phyloP scores from a whole-genome alignment of 2,329 filamentous ascomycete genomes.

The Ceratocystis cacaofunesta region DNA sequence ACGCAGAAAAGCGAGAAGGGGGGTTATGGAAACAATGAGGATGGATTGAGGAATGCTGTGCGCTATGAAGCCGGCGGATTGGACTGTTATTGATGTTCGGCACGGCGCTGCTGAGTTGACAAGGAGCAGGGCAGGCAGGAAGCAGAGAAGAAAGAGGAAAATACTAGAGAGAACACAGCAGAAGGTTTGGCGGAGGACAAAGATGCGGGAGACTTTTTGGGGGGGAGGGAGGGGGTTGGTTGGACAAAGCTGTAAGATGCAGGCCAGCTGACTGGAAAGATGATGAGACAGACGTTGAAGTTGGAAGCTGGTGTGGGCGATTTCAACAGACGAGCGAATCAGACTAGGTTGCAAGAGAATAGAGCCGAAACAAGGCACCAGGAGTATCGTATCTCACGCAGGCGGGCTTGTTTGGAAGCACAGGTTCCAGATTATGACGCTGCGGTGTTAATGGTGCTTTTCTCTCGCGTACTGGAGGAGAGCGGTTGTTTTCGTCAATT shows the following conservation, averaged over 20 bases:
- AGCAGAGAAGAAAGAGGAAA: neutral
- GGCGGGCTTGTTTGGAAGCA: neutral
- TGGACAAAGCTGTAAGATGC: neutral
- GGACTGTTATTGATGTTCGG: no score
- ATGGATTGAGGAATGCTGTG: neutral
- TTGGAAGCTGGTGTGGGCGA: neutral
- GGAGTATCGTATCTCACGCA: neutral
- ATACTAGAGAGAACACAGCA: neutral
- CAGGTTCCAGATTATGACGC: neutral
- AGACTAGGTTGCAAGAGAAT: neutral
- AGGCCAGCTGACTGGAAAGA: neutral
- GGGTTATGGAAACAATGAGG: neutral
- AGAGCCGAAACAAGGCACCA: neutral
- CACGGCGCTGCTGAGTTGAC: no score
- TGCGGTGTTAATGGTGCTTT: neutral
- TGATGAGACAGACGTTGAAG: neutral
- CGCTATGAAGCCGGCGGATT: neutral
- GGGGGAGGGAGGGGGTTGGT: neutral
- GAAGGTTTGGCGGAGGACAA: neutral
- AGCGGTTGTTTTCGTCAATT: neutral
- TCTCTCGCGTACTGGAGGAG: neutral
- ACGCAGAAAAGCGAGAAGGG: neutral
- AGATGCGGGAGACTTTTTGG: neutral
- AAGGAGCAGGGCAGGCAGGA: neutral
- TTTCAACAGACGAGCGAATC: neutral